Evolutionary conservation across 805 yeast genomes (phyloP).

Genomic region (Yamadazyma phyllophila): DNA sequence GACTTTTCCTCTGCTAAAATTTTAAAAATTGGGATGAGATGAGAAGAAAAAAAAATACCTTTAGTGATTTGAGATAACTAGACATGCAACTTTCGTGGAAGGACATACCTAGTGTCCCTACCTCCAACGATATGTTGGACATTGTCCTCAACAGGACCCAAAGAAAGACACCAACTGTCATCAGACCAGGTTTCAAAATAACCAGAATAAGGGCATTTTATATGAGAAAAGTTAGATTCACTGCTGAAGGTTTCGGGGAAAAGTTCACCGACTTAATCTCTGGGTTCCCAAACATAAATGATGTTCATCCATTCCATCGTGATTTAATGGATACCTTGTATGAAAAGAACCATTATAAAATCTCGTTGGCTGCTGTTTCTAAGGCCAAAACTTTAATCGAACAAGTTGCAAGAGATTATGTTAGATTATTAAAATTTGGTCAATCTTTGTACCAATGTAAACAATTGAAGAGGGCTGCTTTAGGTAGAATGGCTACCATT

Average conservation of each 20-base stretch:
- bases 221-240: conserved; percentile 96
- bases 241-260: conserved; percentile 94
- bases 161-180: conserved; percentile 98
- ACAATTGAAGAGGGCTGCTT: conserved; percentile 96
- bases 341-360: conserved; percentile 97
- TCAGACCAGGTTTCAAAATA: conserved; percentile 93
- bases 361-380: conserved; percentile 90
- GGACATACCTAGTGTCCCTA: conserved; percentile 94
- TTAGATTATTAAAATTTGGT: conserved; percentile 91
- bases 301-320: conserved; percentile 97
- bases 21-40: conserved; percentile 11
- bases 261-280: conserved; percentile 81
- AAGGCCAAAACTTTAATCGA: conserved; percentile 92
- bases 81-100: conserved; percentile 97
- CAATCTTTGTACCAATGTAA: conserved; percentile 98
- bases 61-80: not conserved
- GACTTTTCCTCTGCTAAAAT: not conserved
- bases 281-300: conserved; percentile 95
- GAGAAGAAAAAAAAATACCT: conserved; percentile 10
- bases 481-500: conserved; percentile 99
- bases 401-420: conserved; percentile 94
- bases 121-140: conserved; percentile 89
- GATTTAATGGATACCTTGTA: conserved; percentile 97
- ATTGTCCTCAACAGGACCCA: conserved; percentile 96
- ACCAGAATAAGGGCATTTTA: conserved; percentile 95